phyloP scores from a whole-genome alignment of 805 yeast species.

The Wickerhamiella allomyrinae region DNA sequence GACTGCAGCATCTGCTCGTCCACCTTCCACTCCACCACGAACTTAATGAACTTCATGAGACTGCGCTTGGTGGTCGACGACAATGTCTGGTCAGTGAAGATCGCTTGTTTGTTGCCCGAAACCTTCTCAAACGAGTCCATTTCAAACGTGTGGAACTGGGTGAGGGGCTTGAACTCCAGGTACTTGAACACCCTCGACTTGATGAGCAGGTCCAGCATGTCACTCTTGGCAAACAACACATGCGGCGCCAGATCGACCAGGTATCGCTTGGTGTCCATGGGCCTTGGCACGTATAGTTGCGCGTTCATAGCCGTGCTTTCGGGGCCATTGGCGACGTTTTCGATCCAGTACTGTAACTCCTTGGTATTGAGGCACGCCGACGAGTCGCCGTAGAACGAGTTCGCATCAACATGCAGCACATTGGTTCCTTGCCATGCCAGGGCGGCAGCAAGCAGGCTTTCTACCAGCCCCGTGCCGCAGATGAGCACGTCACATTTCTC shows the following conservation, averaged over 20 bases:
- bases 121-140: conserved; percentile 80
- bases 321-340: conserved; percentile 40
- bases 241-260: conserved; percentile 82
- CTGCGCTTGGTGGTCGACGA: conserved; percentile 63
- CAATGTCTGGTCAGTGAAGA: conserved; percentile 76
- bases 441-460: conserved; percentile 82
- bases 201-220: conserved; percentile 59
- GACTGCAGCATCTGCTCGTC: conserved; percentile 43
- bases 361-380: conserved; percentile 77
- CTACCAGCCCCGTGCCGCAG: conserved; percentile 84
- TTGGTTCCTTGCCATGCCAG: conserved; percentile 97
- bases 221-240: conserved; percentile 80
- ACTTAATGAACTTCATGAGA: conserved; percentile 84
- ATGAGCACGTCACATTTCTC: conserved; percentile 78
- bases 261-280: conserved; percentile 34
- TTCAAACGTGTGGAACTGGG: conserved; percentile 87
- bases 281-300: conserved; percentile 60
- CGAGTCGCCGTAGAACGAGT: conserved; percentile 78
- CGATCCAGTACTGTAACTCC: conserved; percentile 73
- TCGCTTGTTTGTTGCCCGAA: conserved; percentile 79
- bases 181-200: conserved; percentile 82
- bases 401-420: conserved; percentile 78
- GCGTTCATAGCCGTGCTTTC: conserved; percentile 43
- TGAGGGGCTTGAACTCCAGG: conserved; percentile 78
- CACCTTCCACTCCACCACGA: conserved; percentile 57